A percentile compares a stretch with the other conserved stretches of the same genome.
Evolutionary conservation across 2,329 filamentous ascomycete genomes (phyloP).

Genomic region (Zasmidium cellare): DNA sequence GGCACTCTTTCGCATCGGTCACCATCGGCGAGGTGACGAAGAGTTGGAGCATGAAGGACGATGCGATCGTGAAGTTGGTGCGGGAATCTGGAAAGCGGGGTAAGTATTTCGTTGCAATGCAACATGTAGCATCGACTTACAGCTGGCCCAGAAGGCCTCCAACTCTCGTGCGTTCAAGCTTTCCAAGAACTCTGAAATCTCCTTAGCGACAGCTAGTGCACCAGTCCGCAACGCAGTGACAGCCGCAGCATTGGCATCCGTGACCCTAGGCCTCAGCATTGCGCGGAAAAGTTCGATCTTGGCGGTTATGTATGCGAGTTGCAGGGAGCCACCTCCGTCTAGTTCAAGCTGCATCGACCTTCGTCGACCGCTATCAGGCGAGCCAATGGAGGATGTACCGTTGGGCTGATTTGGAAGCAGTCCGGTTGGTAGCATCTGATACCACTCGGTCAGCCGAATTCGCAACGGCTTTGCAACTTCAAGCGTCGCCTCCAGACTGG

Average conservation of each 20-base stretch:
- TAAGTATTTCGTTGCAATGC: not conserved
- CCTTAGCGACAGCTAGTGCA: conserved; percentile 32
- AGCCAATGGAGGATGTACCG: conserved; percentile 13
- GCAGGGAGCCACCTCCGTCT: conserved; percentile 47
- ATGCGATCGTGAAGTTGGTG: conserved; percentile 37
- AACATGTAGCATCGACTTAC: conserved; percentile 22
- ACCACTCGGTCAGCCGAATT: conserved; percentile 51
- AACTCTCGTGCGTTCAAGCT: conserved; percentile 30
- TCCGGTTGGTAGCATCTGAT: conserved; percentile 45
- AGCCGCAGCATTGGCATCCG: conserved; percentile 29
- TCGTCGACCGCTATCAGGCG: conserved; percentile 18
- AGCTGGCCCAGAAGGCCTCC: conserved; percentile 37
- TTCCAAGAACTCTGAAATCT: conserved; percentile 34
- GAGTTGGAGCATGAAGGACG: conserved; percentile 35
- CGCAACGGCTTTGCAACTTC: conserved; percentile 52
- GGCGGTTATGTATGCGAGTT: conserved; percentile 54
- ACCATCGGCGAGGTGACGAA: conserved; percentile 33
- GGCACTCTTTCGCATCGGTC: conserved; percentile 32
- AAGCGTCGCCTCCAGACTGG: conserved; percentile 41
- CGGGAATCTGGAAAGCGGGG: conserved; percentile 29
- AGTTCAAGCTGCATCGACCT: conserved; percentile 39
- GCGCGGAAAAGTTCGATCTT: conserved; percentile 55
- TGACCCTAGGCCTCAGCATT: conserved; percentile 45
- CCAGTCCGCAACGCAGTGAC: conserved; percentile 34
- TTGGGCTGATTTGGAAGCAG: conserved; percentile 19